Evolutionary conservation across 2,329 filamentous ascomycete genomes (phyloP).

Genomic region (Nannizzia gypsea): DNA sequence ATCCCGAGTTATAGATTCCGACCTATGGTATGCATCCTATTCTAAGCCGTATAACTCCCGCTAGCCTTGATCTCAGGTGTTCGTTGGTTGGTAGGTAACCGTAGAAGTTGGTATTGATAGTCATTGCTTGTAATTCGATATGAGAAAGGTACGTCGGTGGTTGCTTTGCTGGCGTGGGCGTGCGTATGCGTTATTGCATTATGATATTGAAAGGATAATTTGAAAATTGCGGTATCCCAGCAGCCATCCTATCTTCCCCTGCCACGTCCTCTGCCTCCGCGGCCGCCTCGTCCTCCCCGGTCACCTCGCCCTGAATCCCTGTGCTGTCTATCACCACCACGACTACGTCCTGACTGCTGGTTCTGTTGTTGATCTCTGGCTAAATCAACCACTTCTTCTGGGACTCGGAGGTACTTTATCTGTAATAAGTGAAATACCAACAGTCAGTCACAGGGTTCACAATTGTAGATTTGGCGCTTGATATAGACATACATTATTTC

Average conservation of each 20-base stretch:
- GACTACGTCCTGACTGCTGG: slow-evolving; percentile 41
- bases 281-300: slow-evolving; percentile 25
- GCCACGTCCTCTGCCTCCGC: slow-evolving; percentile 35
- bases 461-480: no score
- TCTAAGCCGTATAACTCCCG: slow-evolving; percentile 3
- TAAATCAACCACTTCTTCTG: slow-evolving; percentile 89
- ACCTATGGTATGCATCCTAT: slow-evolving; percentile 1
- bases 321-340: slow-evolving; percentile 28
- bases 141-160: not conserved
- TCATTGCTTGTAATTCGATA: slow-evolving; percentile 1
- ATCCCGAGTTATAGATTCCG: not conserved
- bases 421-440: slow-evolving; percentile 27
- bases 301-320: slow-evolving; percentile 29
- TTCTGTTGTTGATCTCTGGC: slow-evolving; percentile 85
- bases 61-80: not conserved
- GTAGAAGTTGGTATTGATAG: not conserved
- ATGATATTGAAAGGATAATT: not conserved
- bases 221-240: not conserved
- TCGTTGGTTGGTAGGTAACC: not conserved
- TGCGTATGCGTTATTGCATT: not conserved
- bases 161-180: not conserved
- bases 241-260: slow-evolving; percentile 19
- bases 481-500: slow-evolving; percentile 68
- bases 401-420: slow-evolving; percentile 97
- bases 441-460: not conserved